phyloP scores from a whole-genome alignment of 352 stramenopile genomes.

The Pythium scleroteichum region DNA sequence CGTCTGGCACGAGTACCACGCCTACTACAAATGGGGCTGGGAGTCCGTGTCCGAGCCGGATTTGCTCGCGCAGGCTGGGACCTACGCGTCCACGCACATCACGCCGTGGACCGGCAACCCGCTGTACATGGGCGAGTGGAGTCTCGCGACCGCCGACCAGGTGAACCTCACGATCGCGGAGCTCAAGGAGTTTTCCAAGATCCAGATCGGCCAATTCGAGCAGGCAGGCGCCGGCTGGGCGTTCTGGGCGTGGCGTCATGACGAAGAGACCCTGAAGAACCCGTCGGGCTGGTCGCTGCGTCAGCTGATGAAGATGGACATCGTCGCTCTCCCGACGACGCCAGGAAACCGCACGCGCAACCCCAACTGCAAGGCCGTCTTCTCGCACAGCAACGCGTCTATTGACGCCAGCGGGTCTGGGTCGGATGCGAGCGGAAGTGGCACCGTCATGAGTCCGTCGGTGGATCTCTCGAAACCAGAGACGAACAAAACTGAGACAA shows the following conservation, averaged over 20 bases:
- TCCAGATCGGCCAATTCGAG: slow-evolving; percentile 31
- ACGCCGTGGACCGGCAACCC: slow-evolving; percentile 32
- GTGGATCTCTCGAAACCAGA: no score
- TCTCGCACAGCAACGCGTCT: not conserved
- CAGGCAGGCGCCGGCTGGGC: slow-evolving; percentile 10
- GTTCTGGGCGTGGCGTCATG: slow-evolving; percentile 23
- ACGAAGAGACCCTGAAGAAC: slow-evolving; percentile 4
- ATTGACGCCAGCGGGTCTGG: no score
- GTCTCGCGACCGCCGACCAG: slow-evolving; percentile 28
- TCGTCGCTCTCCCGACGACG: slow-evolving; percentile 8
- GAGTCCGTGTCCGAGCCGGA: slow-evolving; percentile 26
- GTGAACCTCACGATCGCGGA: slow-evolving; percentile 23
- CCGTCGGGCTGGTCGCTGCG: slow-evolving; percentile 4
- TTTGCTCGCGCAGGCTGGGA: slow-evolving; percentile 10
- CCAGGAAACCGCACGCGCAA: not conserved
- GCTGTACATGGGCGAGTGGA: slow-evolving; percentile 60
- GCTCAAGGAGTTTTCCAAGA: slow-evolving; percentile 27
- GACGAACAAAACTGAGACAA: no score
- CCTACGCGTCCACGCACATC: slow-evolving; percentile 3
- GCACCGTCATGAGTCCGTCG: no score
- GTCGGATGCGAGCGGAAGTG: no score
- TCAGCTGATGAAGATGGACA: slow-evolving; percentile 15
- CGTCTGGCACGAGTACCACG: slow-evolving; percentile 61
- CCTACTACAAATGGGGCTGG: slow-evolving; percentile 53
- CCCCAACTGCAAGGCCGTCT: slow-evolving; percentile 1